These are phyloP conservation scores for Pseudophaeomoniella oleicola DNA, from an alignment of 2,329 filamentous ascomycete species.

Conservation along the genomic window DNA sequence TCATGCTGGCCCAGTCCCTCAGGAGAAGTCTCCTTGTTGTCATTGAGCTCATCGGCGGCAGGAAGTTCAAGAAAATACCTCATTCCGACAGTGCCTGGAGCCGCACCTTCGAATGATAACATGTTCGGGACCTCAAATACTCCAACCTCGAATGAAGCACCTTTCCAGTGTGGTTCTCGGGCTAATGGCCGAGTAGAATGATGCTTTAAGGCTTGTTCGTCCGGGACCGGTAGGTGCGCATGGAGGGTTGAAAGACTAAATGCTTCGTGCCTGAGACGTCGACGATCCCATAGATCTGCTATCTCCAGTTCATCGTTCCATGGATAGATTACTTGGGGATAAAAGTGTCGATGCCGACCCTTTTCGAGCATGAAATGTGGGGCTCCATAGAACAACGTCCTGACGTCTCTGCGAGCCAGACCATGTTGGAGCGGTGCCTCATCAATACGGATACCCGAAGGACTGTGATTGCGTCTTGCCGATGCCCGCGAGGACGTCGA, in stretches of 20 bases:
- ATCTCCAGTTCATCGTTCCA: conserved; percentile 25
- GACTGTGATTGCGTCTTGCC: no score
- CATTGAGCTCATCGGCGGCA: conserved; percentile 19
- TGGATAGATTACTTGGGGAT: conserved; percentile 29
- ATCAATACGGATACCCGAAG: no score
- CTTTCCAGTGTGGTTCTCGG: conserved; percentile 14
- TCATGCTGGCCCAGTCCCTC: not conserved
- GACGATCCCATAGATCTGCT: conserved; percentile 25
- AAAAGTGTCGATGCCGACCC: conserved; percentile 22
- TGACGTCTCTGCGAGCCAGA: conserved; percentile 22
- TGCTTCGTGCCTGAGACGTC: conserved; percentile 23
- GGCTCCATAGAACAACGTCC: conserved; percentile 25
- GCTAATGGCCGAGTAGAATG: not conserved
- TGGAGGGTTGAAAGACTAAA: conserved; percentile 27
- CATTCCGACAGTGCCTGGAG: conserved; percentile 31
- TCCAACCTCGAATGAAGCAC: conserved; percentile 26
- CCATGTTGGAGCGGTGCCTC: no score
- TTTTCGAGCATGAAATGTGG: conserved; percentile 30
- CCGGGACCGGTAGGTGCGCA: conserved; percentile 27
- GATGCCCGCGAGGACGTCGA: no score
- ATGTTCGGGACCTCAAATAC: conserved; percentile 35
- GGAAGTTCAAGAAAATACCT: conserved; percentile 32
- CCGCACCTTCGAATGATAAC: conserved; percentile 28
- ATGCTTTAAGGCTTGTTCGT: conserved; percentile 5
- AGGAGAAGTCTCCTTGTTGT: not conserved